Percentiles rank a stretch among this genome's conserved stretches.
Evolutionary conservation across 1,284 basidiomycete species (phyloP).

Genomic region (Apiotrichum porosum): DNA sequence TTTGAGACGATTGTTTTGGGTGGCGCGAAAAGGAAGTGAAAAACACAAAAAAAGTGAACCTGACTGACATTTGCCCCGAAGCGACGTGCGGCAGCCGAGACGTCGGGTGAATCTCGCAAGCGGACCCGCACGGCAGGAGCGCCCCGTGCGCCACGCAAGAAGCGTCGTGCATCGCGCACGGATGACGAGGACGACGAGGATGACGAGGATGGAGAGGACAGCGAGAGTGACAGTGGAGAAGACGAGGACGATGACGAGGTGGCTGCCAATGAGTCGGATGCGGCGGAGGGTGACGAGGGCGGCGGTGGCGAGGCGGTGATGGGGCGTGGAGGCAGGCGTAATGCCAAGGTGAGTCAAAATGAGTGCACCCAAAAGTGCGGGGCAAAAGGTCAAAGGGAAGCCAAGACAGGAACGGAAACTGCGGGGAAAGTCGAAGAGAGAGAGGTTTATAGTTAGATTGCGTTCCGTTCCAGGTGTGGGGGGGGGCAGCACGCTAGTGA

Average conservation of each 20-base stretch:
- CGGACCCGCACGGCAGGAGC: neutral
- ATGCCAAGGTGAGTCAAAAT: constrained; percentile 45
- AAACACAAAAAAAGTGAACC: too few relatives aligned
- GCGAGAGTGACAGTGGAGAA: constrained; percentile 22
- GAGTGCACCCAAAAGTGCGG: neutral
- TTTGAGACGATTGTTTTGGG: constrained; percentile 1
- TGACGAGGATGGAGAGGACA: constrained; percentile 9
- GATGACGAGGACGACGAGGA: constrained; percentile 10
- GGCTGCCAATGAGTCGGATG: constrained; percentile 16
- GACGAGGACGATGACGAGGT: constrained; percentile 16
- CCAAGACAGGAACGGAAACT: too few relatives aligned
- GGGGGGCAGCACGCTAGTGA: neutral
- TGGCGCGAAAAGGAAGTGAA: neutral
- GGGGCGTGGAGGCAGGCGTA: constrained; percentile 38
- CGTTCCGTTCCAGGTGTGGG: too few relatives aligned
- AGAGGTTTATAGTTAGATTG: too few relatives aligned
- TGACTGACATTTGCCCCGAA: neutral
- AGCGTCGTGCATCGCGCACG: constrained; percentile 3
- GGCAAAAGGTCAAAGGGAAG: neutral
- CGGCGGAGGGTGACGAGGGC: constrained; percentile 7
- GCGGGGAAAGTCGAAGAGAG: too few relatives aligned
- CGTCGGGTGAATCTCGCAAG: neutral
- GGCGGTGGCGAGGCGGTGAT: constrained; percentile 25
- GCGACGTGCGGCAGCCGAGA: neutral
- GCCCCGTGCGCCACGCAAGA: constrained; percentile 15